phyloP scores from a whole-genome alignment of 2,329 filamentous ascomycete species.

The Fusarium concolor region DNA sequence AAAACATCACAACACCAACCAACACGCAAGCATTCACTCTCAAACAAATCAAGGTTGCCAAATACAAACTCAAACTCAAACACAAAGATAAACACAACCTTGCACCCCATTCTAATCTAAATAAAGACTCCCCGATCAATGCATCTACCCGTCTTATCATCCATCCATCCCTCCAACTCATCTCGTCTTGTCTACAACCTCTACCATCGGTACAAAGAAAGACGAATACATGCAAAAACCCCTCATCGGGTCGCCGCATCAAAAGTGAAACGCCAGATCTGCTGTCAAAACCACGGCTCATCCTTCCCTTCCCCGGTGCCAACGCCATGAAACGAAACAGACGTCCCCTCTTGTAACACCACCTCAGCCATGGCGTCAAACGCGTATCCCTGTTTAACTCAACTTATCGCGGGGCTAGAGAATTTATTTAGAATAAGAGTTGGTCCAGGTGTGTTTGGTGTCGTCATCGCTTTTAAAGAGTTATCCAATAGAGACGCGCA shows the following conservation, averaged over 20 bases:
- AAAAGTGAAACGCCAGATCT: conserved; percentile 28
- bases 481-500: not conserved
- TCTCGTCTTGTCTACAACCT: not conserved
- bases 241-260: conserved; percentile 20
- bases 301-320: conserved; percentile 17
- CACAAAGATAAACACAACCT: no score
- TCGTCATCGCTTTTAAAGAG: conserved; percentile 4
- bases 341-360: not conserved
- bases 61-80: no score
- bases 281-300: conserved; percentile 37
- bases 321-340: conserved; percentile 26
- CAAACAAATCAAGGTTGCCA: no score
- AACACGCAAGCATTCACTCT: not conserved
- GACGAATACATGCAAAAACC: not conserved
- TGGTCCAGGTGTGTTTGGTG: not conserved
- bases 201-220: not conserved
- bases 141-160: conserved; percentile 24
- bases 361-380: conserved; percentile 3
- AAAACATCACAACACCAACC: no score
- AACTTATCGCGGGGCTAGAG: not conserved
- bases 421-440: no score
- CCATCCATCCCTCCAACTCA: not conserved
- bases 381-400: not conserved
- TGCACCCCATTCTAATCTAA: not conserved
- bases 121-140: conserved; percentile 13